phyloP scores from a whole-genome alignment of 116 monocot genomes.

The Trichopus zeylanicus region DNA sequence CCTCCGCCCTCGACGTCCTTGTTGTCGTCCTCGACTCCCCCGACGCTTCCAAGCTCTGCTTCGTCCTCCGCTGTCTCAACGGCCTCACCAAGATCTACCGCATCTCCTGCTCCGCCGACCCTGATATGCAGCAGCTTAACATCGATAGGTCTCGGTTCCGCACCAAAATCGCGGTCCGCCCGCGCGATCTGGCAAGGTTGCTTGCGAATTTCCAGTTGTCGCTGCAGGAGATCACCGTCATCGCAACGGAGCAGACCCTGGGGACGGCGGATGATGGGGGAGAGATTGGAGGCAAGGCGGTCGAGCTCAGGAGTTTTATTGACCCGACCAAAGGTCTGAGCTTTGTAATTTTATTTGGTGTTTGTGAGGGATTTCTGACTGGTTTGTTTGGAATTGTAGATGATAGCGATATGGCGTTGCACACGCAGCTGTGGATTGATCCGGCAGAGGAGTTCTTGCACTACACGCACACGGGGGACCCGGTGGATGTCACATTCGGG shows the following conservation, averaged over 20 bases:
- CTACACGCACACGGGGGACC: conserved; percentile 71
- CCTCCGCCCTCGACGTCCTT: conserved; percentile 45
- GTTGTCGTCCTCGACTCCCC: conserved; percentile 33
- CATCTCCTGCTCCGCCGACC: conserved; percentile 84
- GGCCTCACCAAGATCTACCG: conserved; percentile 74
- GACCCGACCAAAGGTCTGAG: conserved; percentile 81
- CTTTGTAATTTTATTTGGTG: conserved; percentile 4
- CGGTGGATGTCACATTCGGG: conserved; percentile 84
- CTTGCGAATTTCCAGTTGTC: conserved; percentile 89
- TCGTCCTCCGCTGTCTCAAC: conserved; percentile 55
- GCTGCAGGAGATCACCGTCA: conserved; percentile 87
- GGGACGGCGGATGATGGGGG: conserved; percentile 28
- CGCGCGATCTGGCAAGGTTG: conserved; percentile 63
- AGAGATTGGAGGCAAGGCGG: conserved; percentile 80
- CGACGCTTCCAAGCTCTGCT: conserved; percentile 73
- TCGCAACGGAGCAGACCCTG: conserved; percentile 57
- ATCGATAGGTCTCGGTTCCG: conserved; percentile 57
- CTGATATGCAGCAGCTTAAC: conserved; percentile 73
- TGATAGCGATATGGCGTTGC: conserved; percentile 64
- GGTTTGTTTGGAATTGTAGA: conserved; percentile 34
- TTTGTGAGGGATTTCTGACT: neutral
- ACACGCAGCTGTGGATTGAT: conserved; percentile 97
- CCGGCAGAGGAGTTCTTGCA: conserved; percentile 89
- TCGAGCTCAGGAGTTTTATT: conserved; percentile 82
- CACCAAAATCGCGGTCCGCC: conserved; percentile 70